These are phyloP conservation scores for Coprinopsis strossmayeri DNA, from an alignment of 768 basidiomycete species.

Conservation along the genomic window DNA sequence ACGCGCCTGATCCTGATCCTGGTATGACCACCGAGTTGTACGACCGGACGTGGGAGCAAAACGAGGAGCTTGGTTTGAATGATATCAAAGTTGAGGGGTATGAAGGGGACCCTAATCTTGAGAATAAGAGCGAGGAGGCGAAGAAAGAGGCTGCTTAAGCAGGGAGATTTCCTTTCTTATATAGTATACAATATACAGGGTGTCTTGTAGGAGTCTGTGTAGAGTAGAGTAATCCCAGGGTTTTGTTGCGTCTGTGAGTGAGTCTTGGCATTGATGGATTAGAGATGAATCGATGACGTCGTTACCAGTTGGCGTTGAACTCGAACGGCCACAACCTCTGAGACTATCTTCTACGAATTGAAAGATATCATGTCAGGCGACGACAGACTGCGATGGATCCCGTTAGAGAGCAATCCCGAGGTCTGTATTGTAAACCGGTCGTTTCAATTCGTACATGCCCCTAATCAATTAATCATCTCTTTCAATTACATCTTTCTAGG, in stretches of 20 bases:
- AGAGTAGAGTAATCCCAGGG: no score
- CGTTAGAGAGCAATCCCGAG: constrained; percentile 69
- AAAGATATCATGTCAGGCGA: not conserved
- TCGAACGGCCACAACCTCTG: no score
- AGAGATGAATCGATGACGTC: no score
- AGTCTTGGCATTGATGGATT: no score
- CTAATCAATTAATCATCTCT: no score
- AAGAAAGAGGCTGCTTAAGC: constrained; percentile 5
- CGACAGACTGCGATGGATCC: constrained; percentile 51
- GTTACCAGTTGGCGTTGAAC: not conserved
- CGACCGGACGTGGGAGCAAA: constrained; percentile 82
- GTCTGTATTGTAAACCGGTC: constrained; percentile 14
- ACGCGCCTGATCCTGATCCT: constrained; percentile 95
- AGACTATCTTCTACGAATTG: no score
- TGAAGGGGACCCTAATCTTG: constrained; percentile 28
- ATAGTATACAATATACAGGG: no score
- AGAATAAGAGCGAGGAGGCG: not conserved
- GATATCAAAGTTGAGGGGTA: constrained; percentile 83
- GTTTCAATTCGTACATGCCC: no score
- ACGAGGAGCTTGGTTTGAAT: constrained; percentile 91
- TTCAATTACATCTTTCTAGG: no score
- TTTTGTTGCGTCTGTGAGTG: no score
- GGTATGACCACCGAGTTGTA: constrained; percentile 84
- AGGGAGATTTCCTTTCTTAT: no score
- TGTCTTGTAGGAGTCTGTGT: no score